Percentiles rank a stretch among this genome's conserved stretches.
These are phyloP conservation scores for Alternaria ventricosa DNA, from an alignment of 2,329 filamentous ascomycete species.

Conservation along the genomic window DNA sequence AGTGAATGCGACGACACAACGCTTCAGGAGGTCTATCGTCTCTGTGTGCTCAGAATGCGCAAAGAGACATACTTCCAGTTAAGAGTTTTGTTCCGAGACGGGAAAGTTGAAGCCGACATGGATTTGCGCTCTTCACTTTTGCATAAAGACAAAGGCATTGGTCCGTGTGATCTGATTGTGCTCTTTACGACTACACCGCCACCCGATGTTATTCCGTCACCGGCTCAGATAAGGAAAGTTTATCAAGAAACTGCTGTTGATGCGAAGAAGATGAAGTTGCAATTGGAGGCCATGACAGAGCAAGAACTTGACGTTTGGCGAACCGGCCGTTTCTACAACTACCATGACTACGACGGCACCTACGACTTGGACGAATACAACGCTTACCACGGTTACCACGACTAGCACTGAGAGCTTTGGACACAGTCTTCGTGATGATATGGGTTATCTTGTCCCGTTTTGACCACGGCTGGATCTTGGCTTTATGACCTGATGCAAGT, in stretches of 20 bases:
- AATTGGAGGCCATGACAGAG: not conserved
- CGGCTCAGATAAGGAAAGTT: not conserved
- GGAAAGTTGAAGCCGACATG: not conserved
- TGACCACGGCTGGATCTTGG: not conserved
- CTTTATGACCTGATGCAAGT: not conserved
- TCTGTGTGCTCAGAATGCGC: not conserved
- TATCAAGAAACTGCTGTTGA: no score
- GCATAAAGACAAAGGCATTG: not conserved
- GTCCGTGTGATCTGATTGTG: not conserved
- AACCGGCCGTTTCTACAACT: not conserved
- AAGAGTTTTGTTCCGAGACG: not conserved
- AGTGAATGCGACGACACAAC: not conserved
- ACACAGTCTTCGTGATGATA: not conserved
- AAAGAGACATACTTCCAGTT: not conserved
- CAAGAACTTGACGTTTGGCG: not conserved
- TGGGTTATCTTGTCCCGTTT: not conserved
- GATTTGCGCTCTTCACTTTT: not conserved
- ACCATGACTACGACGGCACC: not conserved
- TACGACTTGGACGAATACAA: no score
- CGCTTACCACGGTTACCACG: no score
- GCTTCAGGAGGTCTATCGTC: not conserved
- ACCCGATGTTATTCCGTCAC: not conserved
- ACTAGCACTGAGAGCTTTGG: not conserved
- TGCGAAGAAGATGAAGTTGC: not conserved
- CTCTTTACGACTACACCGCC: not conserved